Base-by-base conservation (phyloP, 164 flowering plant genomes). In the Vitis cinerea region DNA sequence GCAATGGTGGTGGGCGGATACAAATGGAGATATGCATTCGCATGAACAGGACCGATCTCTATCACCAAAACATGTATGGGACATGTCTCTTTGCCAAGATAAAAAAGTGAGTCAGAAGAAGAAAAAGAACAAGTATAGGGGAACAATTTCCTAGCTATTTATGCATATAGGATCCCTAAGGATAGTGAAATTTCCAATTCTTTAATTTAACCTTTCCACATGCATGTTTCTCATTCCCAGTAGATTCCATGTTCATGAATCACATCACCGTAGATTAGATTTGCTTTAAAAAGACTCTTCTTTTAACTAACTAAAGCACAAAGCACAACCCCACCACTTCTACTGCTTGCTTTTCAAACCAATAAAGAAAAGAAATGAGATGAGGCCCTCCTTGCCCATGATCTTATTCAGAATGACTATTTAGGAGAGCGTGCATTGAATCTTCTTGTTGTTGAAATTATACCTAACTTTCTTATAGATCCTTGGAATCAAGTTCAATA, bases 51-150 rank as follows among this genome's bases (percentile, higher is more conserved):
- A 50, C 66, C 79, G 49, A 50, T 52, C 51, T 47, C 67, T 66
- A 67, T 44, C 49, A 74, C 59, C 47, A 54, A 62, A 63, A 78
- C 84, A 79, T 82, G 80, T 72, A 64, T 47, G 65, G 58, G 73
- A 77, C 80, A 79, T 79, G 81, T 77, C 68, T 61, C 59, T 66
- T 68, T 15, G 47, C 12, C 30, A 8, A 69, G 56, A 51, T 59
- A n/a, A 56, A 71, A 69, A 17, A 63, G 16, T 44, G 30, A 50
- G 64, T 37, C 44, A 31, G 44, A 3, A 37, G 44, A 37, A 37
- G 63, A 31, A 65, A 49, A 61, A 65, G 61, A 71, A 57, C 54
- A 14, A 68, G 48, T 67, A 60, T 55, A 50, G 67, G 47, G 57
- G 50, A 53, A n/a, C 63, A 50, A 53, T 70, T 67, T 63, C 27